Evolutionary conservation across 176 grass and related monocot genomes (phyloP).

Genomic region (Rhynchospora pubera): DNA sequence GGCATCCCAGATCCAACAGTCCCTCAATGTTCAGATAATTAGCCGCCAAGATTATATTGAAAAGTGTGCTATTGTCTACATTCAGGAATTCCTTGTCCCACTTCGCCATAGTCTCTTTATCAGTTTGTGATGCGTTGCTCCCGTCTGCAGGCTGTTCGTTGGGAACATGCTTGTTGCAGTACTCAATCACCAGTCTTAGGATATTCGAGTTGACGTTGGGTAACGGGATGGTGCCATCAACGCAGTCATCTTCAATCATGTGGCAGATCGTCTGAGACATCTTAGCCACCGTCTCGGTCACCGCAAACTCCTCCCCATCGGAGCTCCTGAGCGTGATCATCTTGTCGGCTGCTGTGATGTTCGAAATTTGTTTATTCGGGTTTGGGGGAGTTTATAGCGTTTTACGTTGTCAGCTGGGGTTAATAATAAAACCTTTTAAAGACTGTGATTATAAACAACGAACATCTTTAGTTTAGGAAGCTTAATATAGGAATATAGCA

Average conservation of each 20-base stretch:
- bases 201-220: background rate
- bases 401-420: too few species aligned
- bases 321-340: slow-evolving; percentile 29
- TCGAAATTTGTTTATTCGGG: background rate
- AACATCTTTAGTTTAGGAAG: too few species aligned
- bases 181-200: slow-evolving; percentile 23
- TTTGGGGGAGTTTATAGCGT: too few species aligned
- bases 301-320: slow-evolving; percentile 23
- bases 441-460: too few species aligned
- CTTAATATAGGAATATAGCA: too few species aligned
- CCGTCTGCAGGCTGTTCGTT: background rate
- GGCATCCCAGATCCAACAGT: slow-evolving; percentile 10
- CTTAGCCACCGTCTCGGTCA: slow-evolving; percentile 14
- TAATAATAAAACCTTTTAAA: too few species aligned
- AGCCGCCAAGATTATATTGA: background rate
- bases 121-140: background rate
- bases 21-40: slow-evolving; percentile 18
- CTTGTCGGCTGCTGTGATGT: background rate
- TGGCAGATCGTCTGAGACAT: slow-evolving; percentile 14
- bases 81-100: slow-evolving; percentile 24
- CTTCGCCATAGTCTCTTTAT: background rate
- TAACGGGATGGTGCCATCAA: slow-evolving; percentile 4
- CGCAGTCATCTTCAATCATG: slow-evolving; percentile 27
- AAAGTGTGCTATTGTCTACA: slow-evolving; percentile 18
- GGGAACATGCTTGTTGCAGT: slow-evolving; percentile 19